Conservation (phyloP, 2,329 filamentous ascomycete genomes). For the Orbilia ellipsospora region DNA sequence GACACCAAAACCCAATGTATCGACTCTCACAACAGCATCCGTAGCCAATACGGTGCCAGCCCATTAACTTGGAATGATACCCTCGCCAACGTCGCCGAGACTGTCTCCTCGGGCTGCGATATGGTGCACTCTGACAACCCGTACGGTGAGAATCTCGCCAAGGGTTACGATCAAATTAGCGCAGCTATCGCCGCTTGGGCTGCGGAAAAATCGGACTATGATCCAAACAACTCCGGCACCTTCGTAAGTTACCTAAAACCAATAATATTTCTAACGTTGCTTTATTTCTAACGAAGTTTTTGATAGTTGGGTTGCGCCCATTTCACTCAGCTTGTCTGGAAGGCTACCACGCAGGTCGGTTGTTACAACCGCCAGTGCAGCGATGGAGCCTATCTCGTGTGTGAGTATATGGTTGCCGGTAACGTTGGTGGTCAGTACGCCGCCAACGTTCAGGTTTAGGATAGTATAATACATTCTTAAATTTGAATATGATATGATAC, state of each 20-base stretch:
- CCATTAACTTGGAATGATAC: slow-evolving; percentile 73
- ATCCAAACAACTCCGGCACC: slow-evolving; percentile 70
- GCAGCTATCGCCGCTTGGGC: slow-evolving; percentile 89
- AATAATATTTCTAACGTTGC: neutral
- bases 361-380: slow-evolving; percentile 63
- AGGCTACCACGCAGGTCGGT: slow-evolving; percentile 72
- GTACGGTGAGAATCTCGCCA: slow-evolving; percentile 94
- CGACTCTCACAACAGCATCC: slow-evolving; percentile 86
- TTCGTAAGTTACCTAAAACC: neutral
- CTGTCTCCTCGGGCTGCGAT: slow-evolving; percentile 73
- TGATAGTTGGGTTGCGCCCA: slow-evolving; percentile 38
- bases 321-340: slow-evolving; percentile 76
- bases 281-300: neutral
- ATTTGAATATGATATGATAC: too few species aligned
- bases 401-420: slow-evolving; percentile 45
- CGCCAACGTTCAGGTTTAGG: slow-evolving; percentile 33
- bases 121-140: slow-evolving; percentile 76
- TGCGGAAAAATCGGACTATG: slow-evolving; percentile 76
- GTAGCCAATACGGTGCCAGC: slow-evolving; percentile 79
- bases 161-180: slow-evolving; percentile 70
- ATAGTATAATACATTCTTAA: too few species aligned
- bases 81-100: slow-evolving; percentile 73
- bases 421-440: slow-evolving; percentile 33
- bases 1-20: slow-evolving; percentile 63
- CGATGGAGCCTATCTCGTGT: slow-evolving; percentile 25